Base-by-base conservation (phyloP, 768 basidiomycete genomes). In the Mycena galericulata region DNA sequence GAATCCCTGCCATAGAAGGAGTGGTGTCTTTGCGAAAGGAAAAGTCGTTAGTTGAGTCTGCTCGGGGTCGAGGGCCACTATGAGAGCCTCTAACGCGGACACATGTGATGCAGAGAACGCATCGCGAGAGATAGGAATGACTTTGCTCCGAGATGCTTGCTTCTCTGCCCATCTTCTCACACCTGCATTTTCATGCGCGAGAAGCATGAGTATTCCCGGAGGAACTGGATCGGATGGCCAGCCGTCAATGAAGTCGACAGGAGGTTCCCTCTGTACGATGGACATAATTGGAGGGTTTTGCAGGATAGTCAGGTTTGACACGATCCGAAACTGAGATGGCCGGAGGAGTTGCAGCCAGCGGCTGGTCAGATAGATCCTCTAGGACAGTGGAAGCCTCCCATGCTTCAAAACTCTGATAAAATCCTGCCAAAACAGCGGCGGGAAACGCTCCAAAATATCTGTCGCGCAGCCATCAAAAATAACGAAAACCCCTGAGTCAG, bases 361-460 rank as follows among this genome's bases (percentile, higher is more conserved):
- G 73, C 32, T 69, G 74, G 30, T 75, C 71, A 27, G 81, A 69
- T 45, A 93, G 74, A 45, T 84, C 82, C n/a, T 83, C 78, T 12
- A 90, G 74, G 6, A 92, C 85, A 27, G 85, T 74, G 12, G 77
- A 68, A 4, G 87, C 77, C 73, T 95, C 91, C 90, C 92, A 96
- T 36, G 80, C 77, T 62, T 91, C 88, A 50, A 95, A 89, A 26
- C 78, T 85, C 20, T 71, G 69, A 74, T 89, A 92, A 77, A 97
- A 96, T 38, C 77, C 78, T 22, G 79, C 76, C 56, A 92, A 75
- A 40, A 87, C 78, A 22, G 82, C 75, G 1, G 83, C 81, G 1
- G 82, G 73, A 76, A 92, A 95, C 3, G 89, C 89, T 17, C 87
- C 89, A 72, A 96, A 90, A 77, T 92, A 96, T 62, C 94, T 96